Percentiles rank a stretch among this genome's conserved stretches.
Conservation (phyloP, 2,329 filamentous ascomycete species). For the Pseudohalonectria lignicola region DNA sequence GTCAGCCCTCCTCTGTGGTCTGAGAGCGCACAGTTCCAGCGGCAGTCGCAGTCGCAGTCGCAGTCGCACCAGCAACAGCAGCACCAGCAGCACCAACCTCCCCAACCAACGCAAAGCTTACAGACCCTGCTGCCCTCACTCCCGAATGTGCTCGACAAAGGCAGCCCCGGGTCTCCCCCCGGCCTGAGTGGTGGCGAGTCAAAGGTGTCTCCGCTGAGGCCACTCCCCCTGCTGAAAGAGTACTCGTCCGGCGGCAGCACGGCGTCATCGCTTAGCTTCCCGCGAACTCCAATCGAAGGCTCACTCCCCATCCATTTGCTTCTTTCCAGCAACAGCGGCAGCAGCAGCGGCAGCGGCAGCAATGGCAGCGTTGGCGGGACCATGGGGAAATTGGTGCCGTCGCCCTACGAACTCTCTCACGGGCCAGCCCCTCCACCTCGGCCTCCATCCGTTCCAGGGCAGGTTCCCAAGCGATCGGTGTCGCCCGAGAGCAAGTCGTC, state of each 20-base stretch:
- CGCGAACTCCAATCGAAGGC: slow-evolving; percentile 36
- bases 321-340: slow-evolving; percentile 26
- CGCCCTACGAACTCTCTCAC: no score
- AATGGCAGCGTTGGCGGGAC: no score
- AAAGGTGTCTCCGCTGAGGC: slow-evolving; percentile 27
- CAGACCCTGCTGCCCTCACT: slow-evolving; percentile 1
- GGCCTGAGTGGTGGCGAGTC: slow-evolving; percentile 16
- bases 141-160: slow-evolving; percentile 4
- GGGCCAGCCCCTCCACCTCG: no score
- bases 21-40: no score
- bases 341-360: no score
- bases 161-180: slow-evolving; percentile 15
- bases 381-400: no score
- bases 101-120: no score
- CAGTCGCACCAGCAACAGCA: slow-evolving; percentile 14
- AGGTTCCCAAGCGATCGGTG: slow-evolving; percentile 5
- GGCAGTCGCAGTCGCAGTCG: no score
- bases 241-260: slow-evolving; percentile 31
- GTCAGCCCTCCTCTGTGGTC: no score
- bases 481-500: slow-evolving; percentile 8
- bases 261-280: slow-evolving; percentile 27
- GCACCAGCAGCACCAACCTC: not conserved
- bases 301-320: slow-evolving; percentile 44
- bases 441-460: no score
- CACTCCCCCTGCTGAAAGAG: no score